Percentiles rank a stretch among this genome's conserved stretches.
These are phyloP conservation scores for Lactarius sp. DNA, from an alignment of 768 basidiomycete species.

Conservation along the genomic window DNA sequence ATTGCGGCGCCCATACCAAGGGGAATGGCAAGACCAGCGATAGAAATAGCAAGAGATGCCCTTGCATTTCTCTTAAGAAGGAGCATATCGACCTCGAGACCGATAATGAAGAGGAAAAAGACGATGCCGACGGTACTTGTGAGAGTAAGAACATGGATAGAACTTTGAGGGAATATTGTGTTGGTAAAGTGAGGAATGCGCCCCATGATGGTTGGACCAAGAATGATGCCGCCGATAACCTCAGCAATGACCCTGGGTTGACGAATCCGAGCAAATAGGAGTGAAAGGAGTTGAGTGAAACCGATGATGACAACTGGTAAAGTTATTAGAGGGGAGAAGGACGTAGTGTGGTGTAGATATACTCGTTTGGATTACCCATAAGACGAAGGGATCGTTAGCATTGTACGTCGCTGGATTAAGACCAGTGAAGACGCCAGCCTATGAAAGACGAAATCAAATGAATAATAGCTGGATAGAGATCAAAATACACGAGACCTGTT, in stretches of 20 bases:
- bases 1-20: constrained; percentile 75
- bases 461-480: not conserved
- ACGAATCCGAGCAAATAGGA: constrained; percentile 59
- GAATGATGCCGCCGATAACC: constrained; percentile 82
- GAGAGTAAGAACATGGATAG: constrained; percentile 57
- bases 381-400: constrained; percentile 56
- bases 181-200: constrained; percentile 66
- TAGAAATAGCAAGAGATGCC: constrained; percentile 53
- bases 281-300: constrained; percentile 69
- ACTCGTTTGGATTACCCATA: constrained; percentile 80
- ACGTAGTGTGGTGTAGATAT: constrained; percentile 26
- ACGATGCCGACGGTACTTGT: constrained; percentile 73
- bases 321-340: not conserved
- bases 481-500: constrained; percentile 21
- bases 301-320: constrained; percentile 68
- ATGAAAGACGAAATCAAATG: not conserved
- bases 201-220: constrained; percentile 70
- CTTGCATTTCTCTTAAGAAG: constrained; percentile 60
- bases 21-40: constrained; percentile 68
- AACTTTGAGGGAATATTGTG: constrained; percentile 36
- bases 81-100: constrained; percentile 74
- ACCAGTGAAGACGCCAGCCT: constrained; percentile 81
- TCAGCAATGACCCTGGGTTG: constrained; percentile 95
- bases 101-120: constrained; percentile 79
- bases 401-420: constrained; percentile 64